These are phyloP conservation scores for Colletotrichum truncatum DNA, from an alignment of 2,329 filamentous ascomycete species.

Conservation along the genomic window DNA sequence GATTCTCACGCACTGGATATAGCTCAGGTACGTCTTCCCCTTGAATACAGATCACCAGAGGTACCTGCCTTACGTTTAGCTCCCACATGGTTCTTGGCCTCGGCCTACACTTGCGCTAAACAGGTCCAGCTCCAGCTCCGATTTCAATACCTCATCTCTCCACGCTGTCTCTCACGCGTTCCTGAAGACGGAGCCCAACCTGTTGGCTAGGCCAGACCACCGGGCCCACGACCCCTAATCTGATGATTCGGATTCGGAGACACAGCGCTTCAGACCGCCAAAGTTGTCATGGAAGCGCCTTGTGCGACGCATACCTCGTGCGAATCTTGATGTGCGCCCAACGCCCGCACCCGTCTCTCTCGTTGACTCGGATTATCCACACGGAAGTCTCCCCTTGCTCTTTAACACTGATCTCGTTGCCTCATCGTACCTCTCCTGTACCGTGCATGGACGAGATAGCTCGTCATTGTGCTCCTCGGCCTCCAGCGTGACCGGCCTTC, in stretches of 20 bases:
- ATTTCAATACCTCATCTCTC: conserved; percentile 9
- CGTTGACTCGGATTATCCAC: conserved; percentile 2
- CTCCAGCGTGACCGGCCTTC: background rate
- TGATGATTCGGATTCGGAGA: background rate
- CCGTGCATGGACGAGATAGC: conserved; percentile 27
- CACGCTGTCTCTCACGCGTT: conserved; percentile 17
- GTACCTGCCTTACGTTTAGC: background rate
- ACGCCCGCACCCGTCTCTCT: conserved; percentile 11
- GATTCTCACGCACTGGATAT: background rate
- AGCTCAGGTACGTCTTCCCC: background rate
- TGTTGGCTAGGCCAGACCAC: conserved; percentile 15
- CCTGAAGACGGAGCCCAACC: conserved; percentile 23
- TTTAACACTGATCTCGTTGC: conserved; percentile 16
- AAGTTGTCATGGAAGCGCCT: background rate
- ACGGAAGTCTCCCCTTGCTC: conserved; percentile 17
- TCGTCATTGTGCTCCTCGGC: conserved; percentile 7
- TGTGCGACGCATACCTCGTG: background rate
- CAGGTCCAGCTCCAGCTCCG: background rate
- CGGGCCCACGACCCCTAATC: conserved; percentile 17
- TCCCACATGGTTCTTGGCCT: background rate
- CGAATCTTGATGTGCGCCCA: background rate
- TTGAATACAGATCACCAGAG: background rate
- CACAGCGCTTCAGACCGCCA: conserved; percentile 23
- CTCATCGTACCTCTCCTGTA: conserved; percentile 25
- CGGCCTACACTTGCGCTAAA: background rate